phyloP scores from a whole-genome alignment of 495 filamentous ascomycete genomes.

The Pseudomonodictys pantanalensis region DNA sequence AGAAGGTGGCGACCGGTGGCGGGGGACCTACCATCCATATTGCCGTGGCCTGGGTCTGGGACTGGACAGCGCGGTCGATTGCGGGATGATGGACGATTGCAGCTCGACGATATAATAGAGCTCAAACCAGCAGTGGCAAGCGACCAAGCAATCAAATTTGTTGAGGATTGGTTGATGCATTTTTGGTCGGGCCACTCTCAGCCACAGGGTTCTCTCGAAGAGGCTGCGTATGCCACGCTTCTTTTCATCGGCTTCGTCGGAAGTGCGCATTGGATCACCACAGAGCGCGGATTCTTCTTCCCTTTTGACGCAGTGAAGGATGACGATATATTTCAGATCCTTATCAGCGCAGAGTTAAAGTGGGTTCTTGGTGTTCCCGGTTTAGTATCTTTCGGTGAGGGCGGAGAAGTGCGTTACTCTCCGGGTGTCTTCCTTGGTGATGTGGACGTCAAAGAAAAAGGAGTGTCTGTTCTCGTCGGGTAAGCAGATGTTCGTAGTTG shows the following conservation, averaged over 20 bases:
- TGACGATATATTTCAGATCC: not conserved
- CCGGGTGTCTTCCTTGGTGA: not conserved
- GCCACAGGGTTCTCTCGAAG: not conserved
- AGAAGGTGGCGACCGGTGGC: conserved; percentile 7
- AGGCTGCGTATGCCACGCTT: not conserved
- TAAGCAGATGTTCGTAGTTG: no score
- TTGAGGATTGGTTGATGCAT: not conserved
- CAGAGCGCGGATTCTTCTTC: not conserved
- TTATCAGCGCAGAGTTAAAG: not conserved
- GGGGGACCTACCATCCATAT: conserved; percentile 14
- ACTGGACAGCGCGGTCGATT: not conserved
- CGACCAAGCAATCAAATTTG: not conserved
- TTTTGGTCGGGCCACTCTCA: not conserved
- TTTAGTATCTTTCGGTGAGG: not conserved
- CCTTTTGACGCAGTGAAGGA: not conserved
- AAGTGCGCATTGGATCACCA: not conserved
- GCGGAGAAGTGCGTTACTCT: not conserved
- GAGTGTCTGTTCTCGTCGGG: no score
- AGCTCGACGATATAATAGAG: not conserved
- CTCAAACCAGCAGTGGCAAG: not conserved
- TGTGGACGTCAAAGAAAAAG: not conserved
- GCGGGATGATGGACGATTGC: not conserved
- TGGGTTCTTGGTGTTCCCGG: not conserved
- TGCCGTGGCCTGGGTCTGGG: conserved; percentile 1
- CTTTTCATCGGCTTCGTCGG: not conserved